A percentile compares a stretch with the other conserved stretches of the same genome.
Evolutionary conservation across 108 stramenopile species (phyloP).

Genomic region (Nitzschia putrida): DNA sequence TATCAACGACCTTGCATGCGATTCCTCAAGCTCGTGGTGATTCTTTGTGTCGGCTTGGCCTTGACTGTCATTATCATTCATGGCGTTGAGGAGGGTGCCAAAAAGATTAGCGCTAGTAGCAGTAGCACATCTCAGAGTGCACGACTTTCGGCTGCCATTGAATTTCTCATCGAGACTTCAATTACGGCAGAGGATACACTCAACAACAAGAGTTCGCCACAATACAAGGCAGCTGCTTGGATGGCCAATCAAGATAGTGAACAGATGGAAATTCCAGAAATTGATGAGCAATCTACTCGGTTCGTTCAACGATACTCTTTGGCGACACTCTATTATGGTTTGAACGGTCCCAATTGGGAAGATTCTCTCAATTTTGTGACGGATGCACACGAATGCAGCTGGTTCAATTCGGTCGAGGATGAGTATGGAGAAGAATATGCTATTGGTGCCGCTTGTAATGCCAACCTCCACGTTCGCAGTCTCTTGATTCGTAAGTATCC

Average conservation of each 20-base stretch:
- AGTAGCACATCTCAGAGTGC: too few relatives aligned
- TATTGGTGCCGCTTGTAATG: constrained; percentile 43
- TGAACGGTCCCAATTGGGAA: constrained; percentile 24
- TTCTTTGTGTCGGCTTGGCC: too few relatives aligned
- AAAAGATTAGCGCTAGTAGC: too few relatives aligned
- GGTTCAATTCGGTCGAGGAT: constrained; percentile 23
- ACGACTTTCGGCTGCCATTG: constrained; percentile 3
- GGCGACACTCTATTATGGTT: constrained; percentile 41
- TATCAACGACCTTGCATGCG: too few relatives aligned
- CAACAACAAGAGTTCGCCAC: constrained; percentile 27
- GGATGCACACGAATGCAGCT: constrained; percentile 33
- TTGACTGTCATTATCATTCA: too few relatives aligned
- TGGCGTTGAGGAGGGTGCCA: too few relatives aligned
- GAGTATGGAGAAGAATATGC: constrained; percentile 16
- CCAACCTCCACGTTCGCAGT: constrained; percentile 19
- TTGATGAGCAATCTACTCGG: background rate
- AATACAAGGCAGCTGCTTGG: constrained; percentile 48
- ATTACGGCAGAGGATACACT: constrained; percentile 22
- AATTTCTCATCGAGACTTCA: constrained; percentile 13
- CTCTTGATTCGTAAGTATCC: constrained; percentile 35
- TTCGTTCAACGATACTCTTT: constrained; percentile 41
- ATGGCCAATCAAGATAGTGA: constrained; percentile 43
- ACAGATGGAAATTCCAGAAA: constrained; percentile 19
- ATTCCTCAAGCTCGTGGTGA: too few relatives aligned
- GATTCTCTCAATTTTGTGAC: constrained; percentile 21